These are phyloP conservation scores for Phytopythium montanum DNA, from an alignment of 352 stramenopile genomes.

Conservation along the genomic window DNA sequence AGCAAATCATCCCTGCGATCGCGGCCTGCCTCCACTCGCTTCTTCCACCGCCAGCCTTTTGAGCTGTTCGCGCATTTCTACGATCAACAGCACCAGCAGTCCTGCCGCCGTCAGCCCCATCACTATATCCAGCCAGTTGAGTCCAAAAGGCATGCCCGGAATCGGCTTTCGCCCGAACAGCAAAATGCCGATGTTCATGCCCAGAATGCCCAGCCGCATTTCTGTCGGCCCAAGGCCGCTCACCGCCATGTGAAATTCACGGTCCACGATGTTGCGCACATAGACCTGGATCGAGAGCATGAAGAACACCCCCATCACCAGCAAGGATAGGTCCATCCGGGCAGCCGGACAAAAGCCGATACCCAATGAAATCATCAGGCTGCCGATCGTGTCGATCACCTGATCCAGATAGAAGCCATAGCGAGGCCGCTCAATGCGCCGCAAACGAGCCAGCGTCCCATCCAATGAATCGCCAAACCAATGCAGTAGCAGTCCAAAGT, in stretches of 20 bases:
- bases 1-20: constrained; percentile 7
- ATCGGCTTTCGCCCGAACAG: constrained; percentile 7
- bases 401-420: constrained; percentile 8
- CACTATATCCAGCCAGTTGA: constrained; percentile 7
- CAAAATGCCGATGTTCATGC: constrained; percentile 7
- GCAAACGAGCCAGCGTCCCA: constrained; percentile 6
- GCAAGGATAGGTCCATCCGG: constrained; percentile 7
- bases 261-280: constrained; percentile 7
- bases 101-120: constrained; percentile 6
- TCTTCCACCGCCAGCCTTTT: constrained; percentile 7
- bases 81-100: constrained; percentile 7
- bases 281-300: constrained; percentile 7
- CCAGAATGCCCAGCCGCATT: constrained; percentile 7
- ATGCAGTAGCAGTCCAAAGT: constrained; percentile 7
- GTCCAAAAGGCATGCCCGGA: constrained; percentile 7
- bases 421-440: constrained; percentile 6
- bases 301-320: constrained; percentile 7
- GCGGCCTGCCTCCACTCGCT: constrained; percentile 6
- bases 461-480: constrained; percentile 7
- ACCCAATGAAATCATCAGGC: constrained; percentile 7
- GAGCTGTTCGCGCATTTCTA: constrained; percentile 7
- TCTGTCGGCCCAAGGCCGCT: constrained; percentile 6
- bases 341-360: constrained; percentile 7
- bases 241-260: constrained; percentile 7
- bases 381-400: constrained; percentile 7